These are phyloP conservation scores for Penicillium hesseltinei DNA, from an alignment of 2,329 filamentous ascomycete genomes.

Conservation along the genomic window DNA sequence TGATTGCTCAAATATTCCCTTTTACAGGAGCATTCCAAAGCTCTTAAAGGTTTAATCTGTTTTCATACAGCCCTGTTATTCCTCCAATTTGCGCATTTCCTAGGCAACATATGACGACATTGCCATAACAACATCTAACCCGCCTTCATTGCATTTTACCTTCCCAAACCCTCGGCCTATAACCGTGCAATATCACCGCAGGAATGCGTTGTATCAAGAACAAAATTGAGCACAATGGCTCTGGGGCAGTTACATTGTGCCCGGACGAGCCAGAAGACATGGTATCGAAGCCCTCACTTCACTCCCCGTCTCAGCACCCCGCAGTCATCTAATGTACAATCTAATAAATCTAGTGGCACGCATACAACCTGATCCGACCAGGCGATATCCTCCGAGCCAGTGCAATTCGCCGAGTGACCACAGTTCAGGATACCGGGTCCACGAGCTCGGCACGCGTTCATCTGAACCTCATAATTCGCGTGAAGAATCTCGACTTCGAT, in stretches of 20 bases:
- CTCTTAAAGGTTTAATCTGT: too few species aligned
- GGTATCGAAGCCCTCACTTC: constrained; percentile 43
- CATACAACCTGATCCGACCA: constrained; percentile 69
- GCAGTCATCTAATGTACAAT: constrained; percentile 8
- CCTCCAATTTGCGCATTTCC: neutral
- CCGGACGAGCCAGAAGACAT: constrained; percentile 76
- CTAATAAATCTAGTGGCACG: constrained; percentile 59
- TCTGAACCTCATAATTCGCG: constrained; percentile 62
- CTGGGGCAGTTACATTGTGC: constrained; percentile 63
- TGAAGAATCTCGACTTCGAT: constrained; percentile 68
- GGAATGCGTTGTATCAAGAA: constrained; percentile 67
- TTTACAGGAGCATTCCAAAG: neutral
- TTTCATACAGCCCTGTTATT: neutral
- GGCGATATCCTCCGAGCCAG: constrained; percentile 64
- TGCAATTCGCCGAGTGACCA: constrained; percentile 65
- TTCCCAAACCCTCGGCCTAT: neutral
- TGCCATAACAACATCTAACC: neutral
- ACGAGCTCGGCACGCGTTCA: constrained; percentile 64
- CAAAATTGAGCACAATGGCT: constrained; percentile 64
- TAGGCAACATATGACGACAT: neutral
- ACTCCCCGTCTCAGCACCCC: neutral
- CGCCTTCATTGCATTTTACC: neutral
- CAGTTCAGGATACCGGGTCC: constrained; percentile 58
- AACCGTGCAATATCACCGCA: neutral
- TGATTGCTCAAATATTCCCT: neutral